phyloP scores from a whole-genome alignment of 768 basidiomycete genomes.

The Neoboletus brunneissimus region DNA sequence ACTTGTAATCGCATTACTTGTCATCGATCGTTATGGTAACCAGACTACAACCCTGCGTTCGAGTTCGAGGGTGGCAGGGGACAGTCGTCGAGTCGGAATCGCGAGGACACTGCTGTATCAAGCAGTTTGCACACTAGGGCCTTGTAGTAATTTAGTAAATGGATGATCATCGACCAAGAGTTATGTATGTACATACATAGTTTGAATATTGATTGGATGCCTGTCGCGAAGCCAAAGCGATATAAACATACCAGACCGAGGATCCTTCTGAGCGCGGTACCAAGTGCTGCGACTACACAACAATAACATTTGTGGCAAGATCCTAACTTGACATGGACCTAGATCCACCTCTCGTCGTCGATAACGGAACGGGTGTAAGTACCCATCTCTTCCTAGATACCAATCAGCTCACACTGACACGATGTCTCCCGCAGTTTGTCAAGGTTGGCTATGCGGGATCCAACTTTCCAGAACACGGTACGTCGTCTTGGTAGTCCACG shows the following conservation, averaged over 20 bases:
- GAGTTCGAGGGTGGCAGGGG: background rate
- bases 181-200: background rate
- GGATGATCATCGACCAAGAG: background rate
- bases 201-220: background rate
- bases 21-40: conserved; percentile 7
- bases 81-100: background rate
- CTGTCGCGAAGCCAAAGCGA: conserved; percentile 13
- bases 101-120: background rate
- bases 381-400: background rate
- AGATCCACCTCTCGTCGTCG: conserved; percentile 66
- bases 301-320: background rate
- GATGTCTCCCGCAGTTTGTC: conserved; percentile 61
- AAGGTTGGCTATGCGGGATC: conserved; percentile 90
- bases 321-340: conserved; percentile 25
- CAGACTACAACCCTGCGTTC: background rate
- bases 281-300: background rate
- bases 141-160: background rate
- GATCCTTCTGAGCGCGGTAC: background rate
- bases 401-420: background rate
- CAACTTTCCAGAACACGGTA: conserved; percentile 94
- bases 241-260: conserved; percentile 15
- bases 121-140: background rate
- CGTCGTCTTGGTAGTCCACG: conserved; percentile 14
- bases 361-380: conserved; percentile 86
- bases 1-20: conserved; percentile 4